A percentile compares a stretch with the other conserved stretches of the same genome.
Evolutionary conservation across 257 asterid genomes (phyloP).

Genomic region (Mitragyna speciosa): DNA sequence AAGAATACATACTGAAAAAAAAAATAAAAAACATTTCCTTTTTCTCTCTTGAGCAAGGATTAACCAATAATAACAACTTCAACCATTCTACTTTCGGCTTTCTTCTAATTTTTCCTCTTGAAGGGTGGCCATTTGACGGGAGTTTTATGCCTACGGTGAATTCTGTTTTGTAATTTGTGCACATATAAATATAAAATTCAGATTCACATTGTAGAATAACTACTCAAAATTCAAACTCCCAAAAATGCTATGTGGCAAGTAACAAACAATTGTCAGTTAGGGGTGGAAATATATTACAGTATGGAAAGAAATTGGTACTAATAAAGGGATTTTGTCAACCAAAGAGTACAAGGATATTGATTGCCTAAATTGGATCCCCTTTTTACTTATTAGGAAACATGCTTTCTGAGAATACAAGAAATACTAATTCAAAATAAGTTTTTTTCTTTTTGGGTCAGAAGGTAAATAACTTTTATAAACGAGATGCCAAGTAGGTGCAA

Average conservation of each 20-base stretch:
- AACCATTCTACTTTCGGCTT: background rate
- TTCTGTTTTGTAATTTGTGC: background rate
- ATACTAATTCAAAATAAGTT: background rate
- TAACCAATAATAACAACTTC: background rate
- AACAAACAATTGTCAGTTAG: background rate
- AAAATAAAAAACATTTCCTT: too few species aligned
- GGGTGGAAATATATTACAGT: background rate
- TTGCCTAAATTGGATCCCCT: background rate
- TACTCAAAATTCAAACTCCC: background rate
- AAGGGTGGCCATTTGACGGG: too few species aligned
- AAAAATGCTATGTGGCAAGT: background rate
- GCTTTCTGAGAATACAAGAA: background rate
- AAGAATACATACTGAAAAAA: background rate
- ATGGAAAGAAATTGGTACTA: background rate
- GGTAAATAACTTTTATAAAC: too few species aligned
- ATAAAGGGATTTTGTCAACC: background rate
- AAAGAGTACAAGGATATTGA: background rate
- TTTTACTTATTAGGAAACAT: background rate
- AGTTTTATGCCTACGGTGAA: background rate
- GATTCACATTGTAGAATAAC: background rate
- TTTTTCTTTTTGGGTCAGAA: too few species aligned
- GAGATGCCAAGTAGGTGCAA: too few species aligned
- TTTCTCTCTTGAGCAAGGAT: background rate
- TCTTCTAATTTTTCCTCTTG: too few species aligned
- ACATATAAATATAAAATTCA: too few species aligned